Evolutionary conservation across 129 eudicot genomes (phyloP).

Genomic region (Pittosporum tobira): DNA sequence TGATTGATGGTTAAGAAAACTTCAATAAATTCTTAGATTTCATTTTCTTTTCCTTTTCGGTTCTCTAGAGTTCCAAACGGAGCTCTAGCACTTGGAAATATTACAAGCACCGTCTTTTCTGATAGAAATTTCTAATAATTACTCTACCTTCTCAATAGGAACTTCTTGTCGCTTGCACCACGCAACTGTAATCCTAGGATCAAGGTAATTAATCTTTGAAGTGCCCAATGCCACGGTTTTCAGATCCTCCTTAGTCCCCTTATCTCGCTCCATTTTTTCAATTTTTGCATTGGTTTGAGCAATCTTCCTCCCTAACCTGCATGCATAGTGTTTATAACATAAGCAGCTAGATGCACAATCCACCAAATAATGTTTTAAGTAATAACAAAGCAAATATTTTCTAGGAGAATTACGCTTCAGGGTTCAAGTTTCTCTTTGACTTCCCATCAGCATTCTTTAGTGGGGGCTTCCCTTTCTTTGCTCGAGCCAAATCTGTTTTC

Average conservation of each 20-base stretch:
- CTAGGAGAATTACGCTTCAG: conserved; percentile 64
- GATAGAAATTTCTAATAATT: too few species aligned
- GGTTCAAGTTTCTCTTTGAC: conserved; percentile 65
- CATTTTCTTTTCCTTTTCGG: too few species aligned
- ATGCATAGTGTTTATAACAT: conserved; percentile 1
- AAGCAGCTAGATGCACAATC: not conserved
- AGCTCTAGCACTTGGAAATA: too few species aligned
- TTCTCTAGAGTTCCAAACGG: too few species aligned
- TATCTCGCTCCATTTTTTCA: conserved; percentile 74
- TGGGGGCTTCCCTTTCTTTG: conserved; percentile 93
- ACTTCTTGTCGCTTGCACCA: conserved; percentile 98
- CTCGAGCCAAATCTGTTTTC: conserved; percentile 61
- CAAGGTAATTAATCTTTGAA: conserved; percentile 86
- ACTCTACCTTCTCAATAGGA: conserved; percentile 83
- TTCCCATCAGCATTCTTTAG: conserved; percentile 61
- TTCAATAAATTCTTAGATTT: too few species aligned
- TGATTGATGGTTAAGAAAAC: too few species aligned
- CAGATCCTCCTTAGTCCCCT: conserved; percentile 71
- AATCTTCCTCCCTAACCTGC: conserved; percentile 79
- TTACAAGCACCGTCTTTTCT: too few species aligned
- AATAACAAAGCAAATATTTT: not conserved
- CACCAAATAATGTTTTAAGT: not conserved
- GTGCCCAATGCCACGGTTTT: conserved; percentile 95
- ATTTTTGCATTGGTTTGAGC: conserved; percentile 52
- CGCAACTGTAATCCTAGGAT: conserved; percentile 96